Conservation (phyloP, 2,329 filamentous ascomycete genomes). For the Pseudocercospora crystallina region DNA sequence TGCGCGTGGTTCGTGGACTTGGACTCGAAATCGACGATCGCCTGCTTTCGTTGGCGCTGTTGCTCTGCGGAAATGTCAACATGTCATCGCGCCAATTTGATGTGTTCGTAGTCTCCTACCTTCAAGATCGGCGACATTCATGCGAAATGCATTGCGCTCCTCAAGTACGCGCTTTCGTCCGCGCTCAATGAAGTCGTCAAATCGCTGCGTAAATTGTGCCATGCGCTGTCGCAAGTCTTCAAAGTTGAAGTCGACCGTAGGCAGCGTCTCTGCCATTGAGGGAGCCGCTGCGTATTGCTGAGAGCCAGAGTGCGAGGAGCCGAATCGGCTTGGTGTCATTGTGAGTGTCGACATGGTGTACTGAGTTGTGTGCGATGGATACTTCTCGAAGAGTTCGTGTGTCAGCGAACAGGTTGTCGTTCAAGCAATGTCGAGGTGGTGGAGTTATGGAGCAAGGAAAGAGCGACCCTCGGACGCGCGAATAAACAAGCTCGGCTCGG, state of each 20-base stretch:
- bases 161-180: slow-evolving; percentile 86
- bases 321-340: slow-evolving; percentile 58
- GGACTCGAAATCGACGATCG: slow-evolving; percentile 77
- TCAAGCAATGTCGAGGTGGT: no score
- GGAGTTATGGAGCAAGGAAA: no score
- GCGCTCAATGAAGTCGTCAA: slow-evolving; percentile 91
- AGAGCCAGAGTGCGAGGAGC: slow-evolving; percentile 67
- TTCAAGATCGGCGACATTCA: slow-evolving; percentile 85
- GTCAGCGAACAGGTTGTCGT: no score
- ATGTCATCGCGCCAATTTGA: background rate
- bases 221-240: slow-evolving; percentile 94
- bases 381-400: background rate
- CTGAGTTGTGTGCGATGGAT: background rate
- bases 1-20: slow-evolving; percentile 71
- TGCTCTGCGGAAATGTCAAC: slow-evolving; percentile 63
- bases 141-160: slow-evolving; percentile 89
- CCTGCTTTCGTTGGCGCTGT: slow-evolving; percentile 82
- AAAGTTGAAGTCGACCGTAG: slow-evolving; percentile 91
- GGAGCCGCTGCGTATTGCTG: slow-evolving; percentile 58
- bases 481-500: slow-evolving; percentile 9
- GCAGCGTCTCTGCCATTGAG: slow-evolving; percentile 75
- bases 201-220: slow-evolving; percentile 84
- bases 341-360: slow-evolving; percentile 31
- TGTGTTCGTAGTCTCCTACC: slow-evolving; percentile 54
- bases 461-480: background rate